Conservation (phyloP, 495 filamentous ascomycete genomes). For the Trichoderma asperelloides region DNA sequence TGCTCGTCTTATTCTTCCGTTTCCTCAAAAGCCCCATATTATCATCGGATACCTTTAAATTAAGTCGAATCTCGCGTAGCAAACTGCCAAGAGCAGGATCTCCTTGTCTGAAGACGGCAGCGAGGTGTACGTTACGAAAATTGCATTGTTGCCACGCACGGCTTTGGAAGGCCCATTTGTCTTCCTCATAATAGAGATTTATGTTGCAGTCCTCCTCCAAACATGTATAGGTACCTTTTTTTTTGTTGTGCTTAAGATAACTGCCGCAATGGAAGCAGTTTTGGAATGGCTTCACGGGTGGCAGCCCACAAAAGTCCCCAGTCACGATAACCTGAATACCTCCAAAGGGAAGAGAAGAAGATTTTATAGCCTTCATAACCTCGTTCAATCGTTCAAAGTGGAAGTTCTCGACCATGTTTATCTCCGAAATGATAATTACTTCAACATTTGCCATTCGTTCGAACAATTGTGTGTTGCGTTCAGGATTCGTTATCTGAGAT, state of each 20-base stretch:
- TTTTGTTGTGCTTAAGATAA: slow-evolving; percentile 50
- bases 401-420: slow-evolving; percentile 45
- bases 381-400: slow-evolving; percentile 45
- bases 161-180: slow-evolving; percentile 33
- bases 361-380: slow-evolving; percentile 32
- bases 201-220: slow-evolving; percentile 23
- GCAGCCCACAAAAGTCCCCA: slow-evolving; percentile 93
- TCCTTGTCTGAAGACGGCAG: slow-evolving; percentile 11
- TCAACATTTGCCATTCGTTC: slow-evolving; percentile 23
- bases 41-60: not conserved
- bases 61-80: not conserved
- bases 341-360: slow-evolving; percentile 56
- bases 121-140: slow-evolving; percentile 33
- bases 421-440: slow-evolving; percentile 35
- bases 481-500: not conserved
- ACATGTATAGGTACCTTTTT: not conserved
- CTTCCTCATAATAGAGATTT: slow-evolving; percentile 22
- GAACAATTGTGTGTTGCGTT: not conserved
- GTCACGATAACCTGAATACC: slow-evolving; percentile 90
- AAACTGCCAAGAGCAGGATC: not conserved
- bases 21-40: not conserved
- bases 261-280: slow-evolving; percentile 67
- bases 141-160: slow-evolving; percentile 27
- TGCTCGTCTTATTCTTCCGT: not conserved
- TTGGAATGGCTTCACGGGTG: slow-evolving; percentile 77